phyloP scores from a whole-genome alignment of 2,329 filamentous ascomycete species.

The Escovopsis sp. region DNA sequence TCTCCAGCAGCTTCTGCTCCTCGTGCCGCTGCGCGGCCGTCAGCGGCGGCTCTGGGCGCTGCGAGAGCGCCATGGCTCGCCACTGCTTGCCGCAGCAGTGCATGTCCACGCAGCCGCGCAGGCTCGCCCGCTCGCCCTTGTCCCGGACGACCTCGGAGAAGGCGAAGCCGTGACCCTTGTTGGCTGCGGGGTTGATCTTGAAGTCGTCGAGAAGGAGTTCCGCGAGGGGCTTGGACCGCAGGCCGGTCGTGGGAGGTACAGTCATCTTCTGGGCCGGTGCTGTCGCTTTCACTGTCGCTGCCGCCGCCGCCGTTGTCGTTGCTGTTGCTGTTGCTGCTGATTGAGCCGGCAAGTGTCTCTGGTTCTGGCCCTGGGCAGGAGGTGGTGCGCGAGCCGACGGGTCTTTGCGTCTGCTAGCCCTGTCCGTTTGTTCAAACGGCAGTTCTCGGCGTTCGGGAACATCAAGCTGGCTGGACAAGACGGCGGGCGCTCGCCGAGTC shows the following conservation, averaged over 20 bases:
- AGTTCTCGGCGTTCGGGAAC: conserved; percentile 27
- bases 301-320: background rate
- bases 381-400: too few relatives aligned
- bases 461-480: conserved; percentile 6
- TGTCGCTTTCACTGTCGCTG: conserved; percentile 6
- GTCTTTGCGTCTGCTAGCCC: background rate
- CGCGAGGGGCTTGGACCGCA: conserved; percentile 40
- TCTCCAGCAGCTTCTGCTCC: conserved; percentile 37
- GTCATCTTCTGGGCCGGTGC: conserved; percentile 7
- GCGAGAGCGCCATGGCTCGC: conserved; percentile 44
- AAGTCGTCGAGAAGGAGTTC: conserved; percentile 57
- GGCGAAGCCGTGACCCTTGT: conserved; percentile 56
- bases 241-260: conserved; percentile 22
- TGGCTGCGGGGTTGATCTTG: conserved; percentile 60
- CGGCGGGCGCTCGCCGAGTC: conserved; percentile 9
- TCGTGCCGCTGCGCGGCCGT: conserved; percentile 20
- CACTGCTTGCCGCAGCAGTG: conserved; percentile 66
- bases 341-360: too few relatives aligned
- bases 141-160: conserved; percentile 61
- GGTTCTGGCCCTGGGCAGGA: too few relatives aligned
- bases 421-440: conserved; percentile 20
- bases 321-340: conserved; percentile 3
- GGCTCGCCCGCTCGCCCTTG: conserved; percentile 49
- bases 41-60: conserved; percentile 26
- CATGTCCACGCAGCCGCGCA: conserved; percentile 59